phyloP scores from a whole-genome alignment of 805 yeast species.

The Candida loeiensis region DNA sequence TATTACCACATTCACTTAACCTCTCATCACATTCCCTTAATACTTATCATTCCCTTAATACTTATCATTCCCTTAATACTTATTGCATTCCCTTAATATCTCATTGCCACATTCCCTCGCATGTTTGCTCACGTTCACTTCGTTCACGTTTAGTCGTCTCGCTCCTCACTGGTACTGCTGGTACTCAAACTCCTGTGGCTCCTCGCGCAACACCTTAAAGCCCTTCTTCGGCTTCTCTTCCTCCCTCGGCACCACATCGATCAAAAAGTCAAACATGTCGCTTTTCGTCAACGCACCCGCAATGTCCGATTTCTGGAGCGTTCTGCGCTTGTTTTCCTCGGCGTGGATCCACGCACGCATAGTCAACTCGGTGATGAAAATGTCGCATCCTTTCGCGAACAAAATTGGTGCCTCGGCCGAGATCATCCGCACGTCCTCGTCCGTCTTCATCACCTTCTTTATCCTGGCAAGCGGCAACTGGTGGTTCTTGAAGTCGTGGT shows the following conservation, averaged over 20 bases:
- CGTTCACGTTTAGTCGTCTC: no score
- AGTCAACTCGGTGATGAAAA: constrained; percentile 92
- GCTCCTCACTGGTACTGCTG: background rate
- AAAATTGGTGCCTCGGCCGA: constrained; percentile 97
- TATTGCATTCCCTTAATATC: no score
- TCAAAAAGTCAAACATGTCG: constrained; percentile 96
- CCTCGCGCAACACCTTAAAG: constrained; percentile 4
- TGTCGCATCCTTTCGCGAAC: constrained; percentile 97
- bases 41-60: no score
- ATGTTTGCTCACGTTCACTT: no score
- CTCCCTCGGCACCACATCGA: constrained; percentile 93
- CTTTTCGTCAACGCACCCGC: constrained; percentile 92
- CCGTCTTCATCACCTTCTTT: constrained; percentile 96
- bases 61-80: no score
- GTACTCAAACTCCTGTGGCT: constrained; percentile 1
- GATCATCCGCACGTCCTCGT: constrained; percentile 95
- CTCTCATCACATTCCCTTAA: no score
- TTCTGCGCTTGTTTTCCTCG: constrained; percentile 91
- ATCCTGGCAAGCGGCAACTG: constrained; percentile 94
- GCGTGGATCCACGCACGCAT: constrained; percentile 99
- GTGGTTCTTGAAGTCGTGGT: constrained; percentile 89
- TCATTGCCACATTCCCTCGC: no score
- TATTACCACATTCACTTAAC: no score
- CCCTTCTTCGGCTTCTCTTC: constrained; percentile 57
- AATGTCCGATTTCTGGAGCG: constrained; percentile 89